Base-by-base conservation (phyloP, 768 basidiomycete species). In the Lentinula sp. region DNA sequence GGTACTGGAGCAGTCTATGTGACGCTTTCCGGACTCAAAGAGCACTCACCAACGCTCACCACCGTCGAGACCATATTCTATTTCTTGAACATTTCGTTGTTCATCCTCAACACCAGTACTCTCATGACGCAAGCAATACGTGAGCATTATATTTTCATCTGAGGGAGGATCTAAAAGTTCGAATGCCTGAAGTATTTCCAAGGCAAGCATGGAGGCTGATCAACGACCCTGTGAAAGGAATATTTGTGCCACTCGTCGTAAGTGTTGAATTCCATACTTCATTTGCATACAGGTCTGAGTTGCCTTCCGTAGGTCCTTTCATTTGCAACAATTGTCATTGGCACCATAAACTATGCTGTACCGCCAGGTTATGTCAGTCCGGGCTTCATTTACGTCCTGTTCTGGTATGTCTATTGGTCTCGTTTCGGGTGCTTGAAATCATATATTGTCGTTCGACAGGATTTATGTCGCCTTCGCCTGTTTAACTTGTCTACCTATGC, bases 1-100 rank as follows among this genome's bases (percentile, higher is more conserved):
- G 79, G 79, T 41, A 80, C 78, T 7, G 77, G 79, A 51, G 78
- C 79, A 6, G 80, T 81, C 56, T 79, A 80, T 66, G 75, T 80
- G n/a, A 76, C 77, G 9, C 68, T 81, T 32, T 75, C 76, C 4
- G 77, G 76, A 32, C 54, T 79, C 35, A 76, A 76, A 60, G 59
- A 69, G 13, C 77, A 71, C 43, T 70, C 74, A 5, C 23, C 65
- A 6, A 60, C 68, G 7, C 64, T 78, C n/a, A 74, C 69, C 8
- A 62, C 62, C 35, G 65, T 79, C 45, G 78, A 80, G 70, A 77
- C 77, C 15, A 64, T 72, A 18, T 81, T 81, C 68, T 81, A 73
- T 70, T 77, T 80, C 69, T 65, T 80, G 57, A 81, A 80, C 65
- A 72, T 81, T 16, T 70, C 68, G 1, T 66, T 80, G 23, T 80